Conservation (phyloP, 306 rosid genomes). For the Trifolium fragiferum region DNA sequence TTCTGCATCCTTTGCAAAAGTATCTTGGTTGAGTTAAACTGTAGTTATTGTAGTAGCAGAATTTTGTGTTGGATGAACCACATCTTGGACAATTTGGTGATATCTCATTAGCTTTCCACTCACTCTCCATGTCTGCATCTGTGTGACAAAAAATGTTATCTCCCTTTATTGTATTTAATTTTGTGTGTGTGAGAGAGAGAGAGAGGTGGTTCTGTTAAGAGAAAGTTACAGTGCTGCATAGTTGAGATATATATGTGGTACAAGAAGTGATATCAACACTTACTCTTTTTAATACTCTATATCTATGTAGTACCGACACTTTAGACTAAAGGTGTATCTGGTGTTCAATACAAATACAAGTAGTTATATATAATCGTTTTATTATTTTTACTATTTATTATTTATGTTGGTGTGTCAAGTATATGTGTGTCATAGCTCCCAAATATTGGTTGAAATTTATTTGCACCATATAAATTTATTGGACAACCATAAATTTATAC, state of each 20-base stretch:
- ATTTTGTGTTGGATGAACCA: conserved; percentile 80
- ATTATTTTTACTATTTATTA: too few relatives aligned
- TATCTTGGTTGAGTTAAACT: conserved; percentile 83
- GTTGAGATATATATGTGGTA: conserved; percentile 42
- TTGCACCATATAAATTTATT: neutral
- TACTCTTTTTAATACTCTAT: neutral
- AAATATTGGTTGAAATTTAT: neutral
- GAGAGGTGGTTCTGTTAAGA: conserved; percentile 30
- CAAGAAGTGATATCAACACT: neutral
- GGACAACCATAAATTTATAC: neutral
- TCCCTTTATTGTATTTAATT: neutral
- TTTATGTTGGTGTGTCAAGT: neutral
- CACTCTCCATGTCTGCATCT: conserved; percentile 37
- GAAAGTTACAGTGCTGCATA: conserved; percentile 35
- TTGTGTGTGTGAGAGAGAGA: neutral
- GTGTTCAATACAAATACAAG: neutral
- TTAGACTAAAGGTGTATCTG: neutral
- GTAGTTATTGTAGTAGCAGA: conserved; percentile 88
- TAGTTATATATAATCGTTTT: too few relatives aligned
- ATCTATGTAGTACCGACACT: neutral
- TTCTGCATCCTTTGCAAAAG: conserved; percentile 82
- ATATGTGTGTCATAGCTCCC: neutral
- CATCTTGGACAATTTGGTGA: conserved; percentile 79
- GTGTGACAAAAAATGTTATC: conserved; percentile 38
- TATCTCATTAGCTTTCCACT: conserved; percentile 67